These are phyloP conservation scores for Porphyrellus cyaneotinctus DNA, from an alignment of 768 basidiomycete genomes.

Conservation along the genomic window DNA sequence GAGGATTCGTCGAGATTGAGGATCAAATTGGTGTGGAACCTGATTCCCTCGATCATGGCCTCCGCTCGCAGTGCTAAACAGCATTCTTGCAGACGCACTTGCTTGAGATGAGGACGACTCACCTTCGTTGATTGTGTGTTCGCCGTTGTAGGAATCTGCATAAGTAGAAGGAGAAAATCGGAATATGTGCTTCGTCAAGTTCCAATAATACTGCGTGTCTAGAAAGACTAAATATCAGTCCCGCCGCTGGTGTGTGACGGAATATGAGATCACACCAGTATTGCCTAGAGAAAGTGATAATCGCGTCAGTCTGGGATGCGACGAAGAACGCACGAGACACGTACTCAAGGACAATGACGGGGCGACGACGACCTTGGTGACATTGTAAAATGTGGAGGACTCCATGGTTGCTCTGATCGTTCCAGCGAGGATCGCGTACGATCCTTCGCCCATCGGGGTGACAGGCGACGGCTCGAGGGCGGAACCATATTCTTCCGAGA, in stretches of 20 bases:
- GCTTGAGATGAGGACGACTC: not conserved
- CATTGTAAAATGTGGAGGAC: not conserved
- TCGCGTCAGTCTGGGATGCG: not conserved
- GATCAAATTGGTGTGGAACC: not conserved
- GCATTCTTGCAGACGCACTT: not conserved
- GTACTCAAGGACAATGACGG: not conserved
- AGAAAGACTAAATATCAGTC: not conserved
- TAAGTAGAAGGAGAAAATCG: not conserved
- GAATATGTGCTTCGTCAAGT: not conserved
- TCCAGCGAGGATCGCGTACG: not conserved
- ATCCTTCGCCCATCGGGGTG: not conserved
- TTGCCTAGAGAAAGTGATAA: not conserved
- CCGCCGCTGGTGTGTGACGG: not conserved
- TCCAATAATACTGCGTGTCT: not conserved
- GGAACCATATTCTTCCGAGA: not conserved
- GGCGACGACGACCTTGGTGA: not conserved
- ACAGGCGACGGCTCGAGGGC: not conserved
- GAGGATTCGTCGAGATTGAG: not conserved
- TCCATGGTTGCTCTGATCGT: not conserved
- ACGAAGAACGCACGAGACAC: not conserved
- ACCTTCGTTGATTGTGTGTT: not conserved
- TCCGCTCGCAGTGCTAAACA: not conserved
- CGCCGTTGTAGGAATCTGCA: not conserved
- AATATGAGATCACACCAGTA: not conserved
- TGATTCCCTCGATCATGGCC: not conserved